phyloP scores from a whole-genome alignment of 2,329 filamentous ascomycete genomes.

The Sclerotinia spermophila region DNA sequence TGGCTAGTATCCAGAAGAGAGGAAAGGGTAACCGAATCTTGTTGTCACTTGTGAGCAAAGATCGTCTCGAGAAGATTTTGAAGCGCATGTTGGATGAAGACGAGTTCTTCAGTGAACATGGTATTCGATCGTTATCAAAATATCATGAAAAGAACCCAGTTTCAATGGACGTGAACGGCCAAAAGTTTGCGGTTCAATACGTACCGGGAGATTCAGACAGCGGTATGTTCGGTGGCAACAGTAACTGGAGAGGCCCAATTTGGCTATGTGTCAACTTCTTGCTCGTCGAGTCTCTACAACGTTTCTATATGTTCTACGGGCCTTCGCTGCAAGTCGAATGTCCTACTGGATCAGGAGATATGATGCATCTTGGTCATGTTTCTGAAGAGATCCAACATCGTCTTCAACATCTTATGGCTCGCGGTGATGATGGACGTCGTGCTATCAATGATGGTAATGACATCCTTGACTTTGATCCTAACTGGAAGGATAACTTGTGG shows the following conservation, averaged over 20 bases:
- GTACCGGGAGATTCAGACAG: constrained; percentile 95
- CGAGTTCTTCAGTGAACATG: constrained; percentile 87
- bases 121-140: constrained; percentile 88
- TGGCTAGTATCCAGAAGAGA: constrained; percentile 85
- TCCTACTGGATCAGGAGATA: constrained; percentile 86
- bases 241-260: constrained; percentile 94
- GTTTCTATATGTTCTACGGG: constrained; percentile 96
- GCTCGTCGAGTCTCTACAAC: constrained; percentile 86
- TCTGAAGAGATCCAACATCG: constrained; percentile 94
- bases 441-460: constrained; percentile 86
- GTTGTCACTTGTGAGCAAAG: constrained; percentile 86
- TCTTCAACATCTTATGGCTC: constrained; percentile 84
- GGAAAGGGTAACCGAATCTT: constrained; percentile 88
- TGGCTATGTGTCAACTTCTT: constrained; percentile 97
- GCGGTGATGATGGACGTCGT: constrained; percentile 78
- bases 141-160: constrained; percentile 86
- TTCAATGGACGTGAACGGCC: constrained; percentile 93
- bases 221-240: constrained; percentile 92
- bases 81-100: constrained; percentile 90
- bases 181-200: constrained; percentile 83
- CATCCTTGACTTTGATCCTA: constrained; percentile 80
- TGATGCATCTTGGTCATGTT: constrained; percentile 93
- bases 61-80: constrained; percentile 84
- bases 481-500: constrained; percentile 93
- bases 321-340: constrained; percentile 86